These are phyloP conservation scores for Naematelia aurantialba DNA, from an alignment of 768 basidiomycete genomes.

Conservation along the genomic window DNA sequence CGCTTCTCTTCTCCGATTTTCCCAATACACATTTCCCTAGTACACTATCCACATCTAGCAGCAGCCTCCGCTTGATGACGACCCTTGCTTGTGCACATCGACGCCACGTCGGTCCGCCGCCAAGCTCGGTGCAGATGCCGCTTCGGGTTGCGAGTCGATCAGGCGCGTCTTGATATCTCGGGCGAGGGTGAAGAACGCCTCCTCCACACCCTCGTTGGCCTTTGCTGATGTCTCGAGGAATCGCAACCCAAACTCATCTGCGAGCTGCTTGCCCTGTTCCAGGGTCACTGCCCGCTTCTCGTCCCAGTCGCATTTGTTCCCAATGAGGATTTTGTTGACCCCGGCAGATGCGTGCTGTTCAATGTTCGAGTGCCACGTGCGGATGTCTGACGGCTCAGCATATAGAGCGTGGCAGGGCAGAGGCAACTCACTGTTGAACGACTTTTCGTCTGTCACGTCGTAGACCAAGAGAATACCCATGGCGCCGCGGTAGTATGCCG, in stretches of 20 bases:
- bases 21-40: no score
- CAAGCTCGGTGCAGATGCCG: conserved; percentile 28
- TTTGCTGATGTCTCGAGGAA: conserved; percentile 99
- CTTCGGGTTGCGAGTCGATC: conserved; percentile 68
- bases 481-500: conserved; percentile 97
- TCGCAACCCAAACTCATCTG: conserved; percentile 86
- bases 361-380: conserved; percentile 96
- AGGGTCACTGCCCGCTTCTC: conserved; percentile 90
- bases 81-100: conserved; percentile 36
- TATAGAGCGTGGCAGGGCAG: conserved; percentile 1
- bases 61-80: conserved; percentile 32
- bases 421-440: conserved; percentile 81
- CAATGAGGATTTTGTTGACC: conserved; percentile 98
- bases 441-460: conserved; percentile 78
- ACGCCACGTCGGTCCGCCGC: conserved; percentile 40
- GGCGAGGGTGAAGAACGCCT: conserved; percentile 95
- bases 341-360: conserved; percentile 98
- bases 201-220: conserved; percentile 94
- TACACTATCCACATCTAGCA: no score
- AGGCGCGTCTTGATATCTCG: conserved; percentile 94
- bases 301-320: conserved; percentile 98
- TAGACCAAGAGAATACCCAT: conserved; percentile 99
- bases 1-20: no score
- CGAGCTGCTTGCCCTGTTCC: conserved; percentile 87
- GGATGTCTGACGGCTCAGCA: conserved; percentile 69